phyloP scores from a whole-genome alignment of 768 basidiomycete species.

The Mycena vulgaris region DNA sequence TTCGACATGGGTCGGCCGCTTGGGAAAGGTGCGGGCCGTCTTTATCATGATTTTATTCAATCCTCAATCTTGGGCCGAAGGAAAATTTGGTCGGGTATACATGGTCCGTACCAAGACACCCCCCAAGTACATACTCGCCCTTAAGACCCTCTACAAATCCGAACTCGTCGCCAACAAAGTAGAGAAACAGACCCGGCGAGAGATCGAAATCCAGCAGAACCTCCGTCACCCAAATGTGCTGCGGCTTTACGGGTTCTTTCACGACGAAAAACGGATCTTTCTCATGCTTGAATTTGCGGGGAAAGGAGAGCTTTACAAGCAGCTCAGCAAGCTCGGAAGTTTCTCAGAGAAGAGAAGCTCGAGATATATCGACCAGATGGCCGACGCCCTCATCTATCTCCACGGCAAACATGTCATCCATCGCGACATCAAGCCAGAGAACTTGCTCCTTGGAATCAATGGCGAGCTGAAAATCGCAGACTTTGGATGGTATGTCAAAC shows the following conservation, averaged over 20 bases:
- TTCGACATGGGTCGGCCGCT: slow-evolving; percentile 97
- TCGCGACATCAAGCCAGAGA: slow-evolving; percentile 99
- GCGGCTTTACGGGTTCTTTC: slow-evolving; percentile 96
- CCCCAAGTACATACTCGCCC: slow-evolving; percentile 94
- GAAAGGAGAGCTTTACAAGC: slow-evolving; percentile 97
- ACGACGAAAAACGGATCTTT: slow-evolving; percentile 98
- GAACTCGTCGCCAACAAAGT: slow-evolving; percentile 94
- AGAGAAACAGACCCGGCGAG: slow-evolving; percentile 96
- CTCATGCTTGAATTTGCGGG: slow-evolving; percentile 98
- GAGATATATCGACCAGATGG: slow-evolving; percentile 97
- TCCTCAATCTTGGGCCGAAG: slow-evolving; percentile 45
- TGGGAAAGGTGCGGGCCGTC: slow-evolving; percentile 71
- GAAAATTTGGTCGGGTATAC: slow-evolving; percentile 99
- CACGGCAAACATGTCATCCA: slow-evolving; percentile 98
- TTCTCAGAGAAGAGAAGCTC: slow-evolving; percentile 93
- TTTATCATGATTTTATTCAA: background rate
- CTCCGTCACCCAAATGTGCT: slow-evolving; percentile 95
- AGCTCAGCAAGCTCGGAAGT: slow-evolving; percentile 86
- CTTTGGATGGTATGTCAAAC: slow-evolving; percentile 89
- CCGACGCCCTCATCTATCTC: slow-evolving; percentile 93
- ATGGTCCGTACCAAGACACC: slow-evolving; percentile 94
- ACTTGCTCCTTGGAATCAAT: slow-evolving; percentile 92
- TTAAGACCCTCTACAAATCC: slow-evolving; percentile 97
- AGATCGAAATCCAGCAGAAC: slow-evolving; percentile 99
- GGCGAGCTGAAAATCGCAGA: slow-evolving; percentile 99